Conservation (phyloP, 257 asterid species). For the Prunella vulgaris region DNA sequence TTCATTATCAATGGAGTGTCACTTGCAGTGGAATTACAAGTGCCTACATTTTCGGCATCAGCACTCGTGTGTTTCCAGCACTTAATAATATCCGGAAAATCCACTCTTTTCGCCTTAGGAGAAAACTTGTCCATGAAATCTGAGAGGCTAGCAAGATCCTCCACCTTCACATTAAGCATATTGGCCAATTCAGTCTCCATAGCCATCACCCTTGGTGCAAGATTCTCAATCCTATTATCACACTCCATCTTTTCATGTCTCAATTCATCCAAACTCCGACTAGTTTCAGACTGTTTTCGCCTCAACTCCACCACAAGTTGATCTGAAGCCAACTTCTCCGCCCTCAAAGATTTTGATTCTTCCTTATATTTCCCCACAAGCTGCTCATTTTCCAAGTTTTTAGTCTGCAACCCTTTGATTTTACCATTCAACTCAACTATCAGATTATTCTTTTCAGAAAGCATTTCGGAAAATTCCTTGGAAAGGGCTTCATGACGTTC, state of each 20-base stretch:
- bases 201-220: neutral
- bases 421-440: constrained; percentile 3
- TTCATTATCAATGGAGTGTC: neutral
- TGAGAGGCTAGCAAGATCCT: neutral
- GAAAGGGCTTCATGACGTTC: neutral
- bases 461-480: constrained; percentile 2
- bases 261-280: neutral
- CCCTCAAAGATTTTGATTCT: too few species aligned
- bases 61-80: neutral
- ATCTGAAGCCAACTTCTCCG: neutral
- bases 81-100: neutral
- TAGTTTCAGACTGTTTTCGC: neutral
- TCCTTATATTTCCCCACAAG: neutral
- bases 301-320: neutral
- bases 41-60: neutral
- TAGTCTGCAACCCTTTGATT: constrained; percentile 10
- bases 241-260: neutral
- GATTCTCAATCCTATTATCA: neutral
- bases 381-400: constrained; percentile 4
- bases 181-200: neutral
- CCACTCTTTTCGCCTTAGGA: neutral
- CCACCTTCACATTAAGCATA: neutral
- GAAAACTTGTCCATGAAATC: neutral
- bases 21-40: neutral
- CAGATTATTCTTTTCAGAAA: neutral